Evolutionary conservation across 192 early-diverging fungal genomes (phyloP).

Genomic region (Hyaloraphidium curvatum): DNA sequence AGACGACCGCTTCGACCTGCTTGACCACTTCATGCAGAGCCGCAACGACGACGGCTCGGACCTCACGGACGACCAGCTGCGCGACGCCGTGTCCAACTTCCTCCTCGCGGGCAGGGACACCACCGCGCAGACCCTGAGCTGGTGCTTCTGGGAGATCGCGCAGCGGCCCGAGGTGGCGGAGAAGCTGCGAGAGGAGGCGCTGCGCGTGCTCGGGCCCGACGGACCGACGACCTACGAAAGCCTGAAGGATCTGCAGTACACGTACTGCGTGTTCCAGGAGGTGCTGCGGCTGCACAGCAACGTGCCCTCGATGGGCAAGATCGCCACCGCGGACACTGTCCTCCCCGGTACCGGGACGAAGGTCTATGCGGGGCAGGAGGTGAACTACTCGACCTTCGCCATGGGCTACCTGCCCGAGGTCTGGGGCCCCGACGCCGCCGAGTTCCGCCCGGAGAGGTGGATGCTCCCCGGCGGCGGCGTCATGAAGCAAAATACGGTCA

Average conservation of each 20-base stretch:
- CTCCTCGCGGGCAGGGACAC: constrained; percentile 27
- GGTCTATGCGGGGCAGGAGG: constrained; percentile 24
- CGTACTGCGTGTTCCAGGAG: constrained; percentile 32
- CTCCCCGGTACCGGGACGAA: constrained; percentile 32
- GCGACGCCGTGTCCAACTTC: constrained; percentile 27
- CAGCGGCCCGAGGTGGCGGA: constrained; percentile 17
- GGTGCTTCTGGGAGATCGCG: constrained; percentile 28
- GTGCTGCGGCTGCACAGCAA: constrained; percentile 40
- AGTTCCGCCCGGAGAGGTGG: constrained; percentile 48
- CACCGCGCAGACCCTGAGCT: constrained; percentile 36
- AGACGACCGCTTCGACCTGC: neutral
- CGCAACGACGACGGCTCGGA: constrained; percentile 17
- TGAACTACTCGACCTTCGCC: constrained; percentile 19
- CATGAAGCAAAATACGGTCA: constrained; percentile 1
- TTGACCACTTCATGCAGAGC: constrained; percentile 20
- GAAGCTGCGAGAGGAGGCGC: constrained; percentile 12
- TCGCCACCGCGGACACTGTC: constrained; percentile 28
- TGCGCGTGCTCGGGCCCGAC: neutral
- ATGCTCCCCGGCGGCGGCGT: constrained; percentile 7
- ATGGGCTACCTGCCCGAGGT: constrained; percentile 10
- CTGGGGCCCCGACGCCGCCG: constrained; percentile 40
- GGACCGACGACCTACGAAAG: constrained; percentile 10
- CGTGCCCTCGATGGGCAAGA: constrained; percentile 36
- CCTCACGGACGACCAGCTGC: constrained; percentile 17
- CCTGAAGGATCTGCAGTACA: constrained; percentile 23